These are phyloP conservation scores for Nyctanthes arbortristis DNA, from an alignment of 257 asterid species.

Conservation along the genomic window DNA sequence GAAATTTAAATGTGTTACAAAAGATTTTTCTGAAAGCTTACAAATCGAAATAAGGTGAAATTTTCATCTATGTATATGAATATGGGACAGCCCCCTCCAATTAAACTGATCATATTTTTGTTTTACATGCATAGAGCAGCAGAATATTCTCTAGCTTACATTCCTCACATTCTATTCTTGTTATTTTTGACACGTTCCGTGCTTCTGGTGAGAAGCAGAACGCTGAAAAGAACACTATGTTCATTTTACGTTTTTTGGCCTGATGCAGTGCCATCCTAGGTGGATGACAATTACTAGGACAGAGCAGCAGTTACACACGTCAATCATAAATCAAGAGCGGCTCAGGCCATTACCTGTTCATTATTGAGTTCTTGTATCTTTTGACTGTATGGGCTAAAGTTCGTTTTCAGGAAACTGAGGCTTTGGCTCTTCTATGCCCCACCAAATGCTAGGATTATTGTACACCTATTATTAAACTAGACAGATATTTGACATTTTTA, in stretches of 20 bases:
- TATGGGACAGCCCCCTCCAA: no score
- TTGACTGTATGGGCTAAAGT: neutral
- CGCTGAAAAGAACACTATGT: neutral
- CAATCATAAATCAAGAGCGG: neutral
- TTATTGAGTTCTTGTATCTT: neutral
- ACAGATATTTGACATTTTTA: neutral
- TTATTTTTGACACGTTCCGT: no score
- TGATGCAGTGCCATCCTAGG: neutral
- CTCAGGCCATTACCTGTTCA: neutral
- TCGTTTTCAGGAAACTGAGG: neutral
- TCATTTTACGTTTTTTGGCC: neutral
- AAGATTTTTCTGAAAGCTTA: conserved; percentile 95
- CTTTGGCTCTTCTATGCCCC: neutral
- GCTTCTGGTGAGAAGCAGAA: no score
- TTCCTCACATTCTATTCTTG: no score
- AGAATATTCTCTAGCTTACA: no score
- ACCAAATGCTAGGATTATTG: neutral
- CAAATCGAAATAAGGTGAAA: no score
- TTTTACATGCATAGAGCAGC: no score
- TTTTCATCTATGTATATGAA: no score
- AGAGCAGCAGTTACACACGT: neutral
- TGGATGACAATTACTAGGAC: neutral
- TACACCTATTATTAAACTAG: neutral
- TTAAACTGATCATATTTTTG: no score
- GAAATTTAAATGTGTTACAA: conserved; percentile 88